Evolutionary conservation across 164 flowering plant genomes (phyloP).

Genomic region (Magnolia kwangsiensis): DNA sequence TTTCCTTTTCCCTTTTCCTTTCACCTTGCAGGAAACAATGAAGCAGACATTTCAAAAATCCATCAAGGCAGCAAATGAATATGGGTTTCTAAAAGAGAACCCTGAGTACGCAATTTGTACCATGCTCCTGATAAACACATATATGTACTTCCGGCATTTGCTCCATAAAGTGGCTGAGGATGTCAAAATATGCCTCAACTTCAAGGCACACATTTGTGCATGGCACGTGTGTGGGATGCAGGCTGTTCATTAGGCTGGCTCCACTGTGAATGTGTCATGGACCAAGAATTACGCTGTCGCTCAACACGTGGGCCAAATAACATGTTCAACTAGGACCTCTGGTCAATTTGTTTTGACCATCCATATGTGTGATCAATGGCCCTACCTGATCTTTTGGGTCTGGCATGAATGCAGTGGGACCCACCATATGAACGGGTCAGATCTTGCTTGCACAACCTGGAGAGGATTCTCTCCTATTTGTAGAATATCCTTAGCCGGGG

Average conservation of each 20-base stretch:
- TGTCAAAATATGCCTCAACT: not conserved
- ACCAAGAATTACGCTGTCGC: not conserved
- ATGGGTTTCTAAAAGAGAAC: conserved; percentile 83
- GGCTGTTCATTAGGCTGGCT: too few relatives aligned
- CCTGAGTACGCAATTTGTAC: conserved; percentile 69
- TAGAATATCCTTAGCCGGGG: not conserved
- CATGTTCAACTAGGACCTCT: not conserved
- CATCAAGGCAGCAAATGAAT: conserved; percentile 81
- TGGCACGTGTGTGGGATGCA: too few relatives aligned
- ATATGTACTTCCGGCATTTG: not conserved
- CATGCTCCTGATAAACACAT: not conserved
- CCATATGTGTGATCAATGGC: not conserved
- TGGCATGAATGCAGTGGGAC: not conserved
- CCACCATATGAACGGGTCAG: not conserved
- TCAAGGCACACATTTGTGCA: too few relatives aligned
- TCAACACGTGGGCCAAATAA: not conserved
- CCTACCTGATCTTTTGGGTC: not conserved
- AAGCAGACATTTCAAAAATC: conserved; percentile 87
- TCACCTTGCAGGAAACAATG: conserved; percentile 73
- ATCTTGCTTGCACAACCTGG: not conserved
- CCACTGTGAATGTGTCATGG: not conserved
- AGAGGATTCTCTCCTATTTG: not conserved
- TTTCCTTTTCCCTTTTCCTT: not conserved
- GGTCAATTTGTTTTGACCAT: not conserved
- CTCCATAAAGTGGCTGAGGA: not conserved